Evolutionary conservation across 768 basidiomycete species (phyloP).

Genomic region (Suillus spraguei): DNA sequence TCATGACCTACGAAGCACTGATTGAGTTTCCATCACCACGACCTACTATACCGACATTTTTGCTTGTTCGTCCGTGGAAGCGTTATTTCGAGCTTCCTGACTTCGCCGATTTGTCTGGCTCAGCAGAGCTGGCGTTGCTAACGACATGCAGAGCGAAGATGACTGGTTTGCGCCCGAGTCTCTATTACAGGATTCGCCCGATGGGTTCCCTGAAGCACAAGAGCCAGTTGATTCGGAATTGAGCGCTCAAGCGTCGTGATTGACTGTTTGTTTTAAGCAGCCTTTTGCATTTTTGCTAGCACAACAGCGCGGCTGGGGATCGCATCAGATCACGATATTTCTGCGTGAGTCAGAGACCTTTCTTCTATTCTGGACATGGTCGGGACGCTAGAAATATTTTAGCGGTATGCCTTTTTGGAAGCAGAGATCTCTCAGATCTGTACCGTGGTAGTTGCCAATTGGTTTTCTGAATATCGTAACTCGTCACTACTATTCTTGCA

Average conservation of each 20-base stretch:
- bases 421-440: too few relatives aligned
- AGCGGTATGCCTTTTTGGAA: background rate
- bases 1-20: too few relatives aligned
- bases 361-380: background rate
- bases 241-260: background rate
- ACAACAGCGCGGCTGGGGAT: background rate
- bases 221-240: background rate
- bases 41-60: background rate
- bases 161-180: background rate
- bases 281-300: background rate
- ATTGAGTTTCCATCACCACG: background rate
- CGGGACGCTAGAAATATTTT: background rate
- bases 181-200: background rate
- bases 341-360: background rate
- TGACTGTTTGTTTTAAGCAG: background rate
- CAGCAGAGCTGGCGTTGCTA: background rate
- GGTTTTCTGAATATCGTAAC: too few relatives aligned
- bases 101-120: background rate
- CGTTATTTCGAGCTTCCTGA: background rate
- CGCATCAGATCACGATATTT: background rate
- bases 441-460: too few relatives aligned
- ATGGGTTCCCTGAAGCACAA: background rate
- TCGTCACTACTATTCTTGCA: too few relatives aligned
- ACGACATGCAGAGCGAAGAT: background rate
- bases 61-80: background rate